Evolutionary conservation across 352 stramenopile species (phyloP), one percentile per base, ranked within the genome.

Genomic region (Phytophthora niederhauseri): DNA sequence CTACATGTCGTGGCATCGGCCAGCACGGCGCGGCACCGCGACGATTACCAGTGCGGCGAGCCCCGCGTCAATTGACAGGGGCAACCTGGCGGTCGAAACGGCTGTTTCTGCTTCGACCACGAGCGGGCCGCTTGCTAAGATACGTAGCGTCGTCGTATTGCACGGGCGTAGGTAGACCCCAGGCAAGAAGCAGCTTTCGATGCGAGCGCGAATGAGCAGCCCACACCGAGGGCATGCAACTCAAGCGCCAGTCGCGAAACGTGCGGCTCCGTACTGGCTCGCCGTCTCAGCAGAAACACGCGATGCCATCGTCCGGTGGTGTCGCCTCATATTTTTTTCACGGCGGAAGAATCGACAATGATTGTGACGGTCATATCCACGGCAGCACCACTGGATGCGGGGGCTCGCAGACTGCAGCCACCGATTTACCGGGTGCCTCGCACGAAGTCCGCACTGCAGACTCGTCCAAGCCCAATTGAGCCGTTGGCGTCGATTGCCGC

Each of bases 61-160:
- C 2, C 56, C 11, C 20, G 19, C 36, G 61, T 63, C 45, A 68
- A 64, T 64, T 64, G 45, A 63, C 28, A 31, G 28, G 28, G 7
- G 28, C 6, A 62, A 56, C 22, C 30, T 34, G 4, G 19, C 31
- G 19, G 17, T 52, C 22, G 31, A 49, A 65, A 56, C 64, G 50
- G 57, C 64, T 66, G 64, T 66, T 66, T 71, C 64, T 66, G 49
- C 64, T 66, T 65, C 54, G 63, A 31, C 20, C 50, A 12, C 53
- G 20, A n/a, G 53, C 34, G 54, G 31, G 6, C 41, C 22, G 64
- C 30, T 61, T 71, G 41, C 50, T 66, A 66, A 66, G 34, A 38
- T 41, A 6, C 48, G 20, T 6, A 11, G 17, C 12, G 31, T 66
- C 57, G 64, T 62, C 50, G 28, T 24, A 50, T 72, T 72, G 64